Evolutionary conservation across 179 eudicot species (phyloP).

Genomic region (Camellia oleifera): DNA sequence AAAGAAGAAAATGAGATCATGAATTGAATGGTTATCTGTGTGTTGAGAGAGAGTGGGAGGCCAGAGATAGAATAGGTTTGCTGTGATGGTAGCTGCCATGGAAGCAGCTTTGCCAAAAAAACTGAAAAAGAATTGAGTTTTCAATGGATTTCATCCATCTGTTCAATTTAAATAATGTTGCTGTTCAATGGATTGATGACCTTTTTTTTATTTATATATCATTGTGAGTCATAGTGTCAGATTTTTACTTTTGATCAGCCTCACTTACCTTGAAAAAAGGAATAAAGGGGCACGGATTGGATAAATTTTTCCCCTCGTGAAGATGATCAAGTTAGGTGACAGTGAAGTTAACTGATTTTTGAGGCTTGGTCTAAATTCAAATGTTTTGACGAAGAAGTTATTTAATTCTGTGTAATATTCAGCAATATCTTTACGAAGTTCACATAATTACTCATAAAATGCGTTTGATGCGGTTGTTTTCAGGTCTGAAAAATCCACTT

Average conservation of each 20-base stretch:
- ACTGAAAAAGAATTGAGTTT: no score
- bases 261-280: neutral
- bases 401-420: neutral
- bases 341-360: neutral
- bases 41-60: no score
- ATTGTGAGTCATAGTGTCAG: no score
- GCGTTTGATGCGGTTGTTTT: slow-evolving; percentile 6
- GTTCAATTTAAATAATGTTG: no score
- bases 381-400: neutral
- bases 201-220: no score
- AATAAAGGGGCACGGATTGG: neutral
- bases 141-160: no score
- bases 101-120: no score
- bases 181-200: no score
- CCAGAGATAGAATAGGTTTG: no score
- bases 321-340: neutral
- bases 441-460: neutral
- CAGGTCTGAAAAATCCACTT: slow-evolving; percentile 94
- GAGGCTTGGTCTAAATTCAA: neutral
- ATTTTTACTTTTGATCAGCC: neutral
- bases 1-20: no score
- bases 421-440: neutral
- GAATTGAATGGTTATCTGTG: no score
- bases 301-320: neutral
- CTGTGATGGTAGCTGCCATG: no score